Base-by-base conservation (phyloP, 2,329 filamentous ascomycete species). In the Aureobasidium sp. region DNA sequence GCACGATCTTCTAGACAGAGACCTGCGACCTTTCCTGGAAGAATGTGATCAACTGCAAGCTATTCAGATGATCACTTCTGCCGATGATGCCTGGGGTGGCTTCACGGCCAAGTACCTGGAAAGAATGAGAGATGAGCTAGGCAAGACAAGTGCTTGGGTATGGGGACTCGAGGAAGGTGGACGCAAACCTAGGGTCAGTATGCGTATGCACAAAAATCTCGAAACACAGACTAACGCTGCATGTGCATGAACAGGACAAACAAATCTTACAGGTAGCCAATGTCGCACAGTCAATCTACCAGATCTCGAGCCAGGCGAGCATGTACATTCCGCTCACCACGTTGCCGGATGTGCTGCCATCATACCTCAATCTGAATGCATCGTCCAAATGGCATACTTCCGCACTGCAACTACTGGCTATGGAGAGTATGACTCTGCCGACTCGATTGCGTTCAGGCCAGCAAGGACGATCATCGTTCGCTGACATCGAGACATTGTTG, bases 31-130 rank as follows among this genome's bases (percentile, higher is more conserved):
- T 0, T 97, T 97, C 71, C 84, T 87, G 2, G 94, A 99, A 76
- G 94, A 97, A 75, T 94, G 91, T 66, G 94, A 99, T 73, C 86
- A 91, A 61, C 81, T 97, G 76, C 92, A 97, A 74, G 93, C 88
- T 0, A 79, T 99, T 21, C 93, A 97, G 67, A 70, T 79, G 66
- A 69, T 85, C 69, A 71, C 82, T 66, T 71, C 81, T 64, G 70
- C 81, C 63, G 75, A 85, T 76, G 68, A 82, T 78, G 73, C 81
- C 64, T 80, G 78, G 78, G 72, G 78, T 65, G 73, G 78, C 63
- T 75, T 81, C 73, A 66, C 77, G 48, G 72, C 74, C 57, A 72
- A 69, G 64, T 78, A 75, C 72, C 67, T 76, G 55, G 76, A 97
- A 71, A 81, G 86, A 34, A 75, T 99, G 62, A 79, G 90, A 64